A percentile compares a stretch with the other conserved stretches of the same genome.
Evolutionary conservation across 345 rosid species (phyloP).

Genomic region (Psidium guajava): DNA sequence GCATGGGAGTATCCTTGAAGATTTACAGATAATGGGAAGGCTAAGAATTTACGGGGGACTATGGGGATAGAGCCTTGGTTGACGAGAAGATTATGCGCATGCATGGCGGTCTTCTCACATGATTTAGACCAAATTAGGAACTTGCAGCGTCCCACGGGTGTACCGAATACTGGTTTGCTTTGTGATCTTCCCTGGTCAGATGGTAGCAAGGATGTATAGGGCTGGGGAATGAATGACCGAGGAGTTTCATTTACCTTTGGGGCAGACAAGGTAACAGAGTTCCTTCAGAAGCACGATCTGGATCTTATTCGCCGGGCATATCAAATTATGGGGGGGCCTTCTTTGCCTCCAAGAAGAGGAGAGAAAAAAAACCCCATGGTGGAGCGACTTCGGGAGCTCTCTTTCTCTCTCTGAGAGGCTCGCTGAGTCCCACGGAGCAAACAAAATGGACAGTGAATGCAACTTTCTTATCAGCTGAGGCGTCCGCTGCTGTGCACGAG

Average conservation of each 20-base stretch:
- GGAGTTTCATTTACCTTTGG: constrained; percentile 76
- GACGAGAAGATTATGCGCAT: constrained; percentile 83
- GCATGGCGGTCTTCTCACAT: constrained; percentile 70
- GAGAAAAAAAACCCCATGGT: no score
- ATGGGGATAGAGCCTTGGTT: constrained; percentile 28
- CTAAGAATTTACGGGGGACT: no score
- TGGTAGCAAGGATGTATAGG: constrained; percentile 56
- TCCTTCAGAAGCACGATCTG: constrained; percentile 67
- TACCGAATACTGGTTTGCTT: constrained; percentile 73
- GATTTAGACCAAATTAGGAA: constrained; percentile 55
- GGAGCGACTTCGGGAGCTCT: no score
- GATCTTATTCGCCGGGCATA: constrained; percentile 87
- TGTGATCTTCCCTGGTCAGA: constrained; percentile 92
- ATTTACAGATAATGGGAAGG: no score
- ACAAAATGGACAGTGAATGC: no score
- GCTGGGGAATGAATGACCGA: constrained; percentile 85
- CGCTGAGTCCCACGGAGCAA: no score
- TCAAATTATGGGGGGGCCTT: no score
- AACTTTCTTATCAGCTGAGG: no score
- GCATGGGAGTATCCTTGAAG: no score
- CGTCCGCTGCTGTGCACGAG: no score
- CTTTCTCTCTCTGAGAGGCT: no score
- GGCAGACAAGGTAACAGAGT: constrained; percentile 54
- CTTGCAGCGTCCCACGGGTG: constrained; percentile 60
- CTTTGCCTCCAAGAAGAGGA: no score